Evolutionary conservation across 106 monocot species (phyloP), one percentile per base, ranked within the genome.

Genomic region (Dioscorea dumetorum): DNA sequence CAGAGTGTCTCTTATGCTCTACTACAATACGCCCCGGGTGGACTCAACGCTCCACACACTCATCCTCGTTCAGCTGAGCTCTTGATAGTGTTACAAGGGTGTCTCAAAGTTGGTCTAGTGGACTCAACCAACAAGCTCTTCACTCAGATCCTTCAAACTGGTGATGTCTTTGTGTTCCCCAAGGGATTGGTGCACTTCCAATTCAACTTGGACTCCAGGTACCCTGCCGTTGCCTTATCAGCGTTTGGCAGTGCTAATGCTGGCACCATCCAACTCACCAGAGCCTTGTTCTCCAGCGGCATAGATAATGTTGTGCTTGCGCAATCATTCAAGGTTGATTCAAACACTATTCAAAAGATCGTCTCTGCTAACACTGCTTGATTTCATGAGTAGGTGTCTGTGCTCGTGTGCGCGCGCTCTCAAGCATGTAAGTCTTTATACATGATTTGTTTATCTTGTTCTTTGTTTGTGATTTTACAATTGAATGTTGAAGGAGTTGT

Each of bases 31-130:
- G 56, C 66, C 4, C 52, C 73, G 15, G 58, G 24, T 8, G 51
- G 31, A 0, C 9, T 74, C 65, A 58, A 48, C 22, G 66, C 73
- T 4, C 73, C 73, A 14, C 73, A 74, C 49, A 68, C 60, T 58
- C 75, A 75, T 15, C 67, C 73, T 22, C 73, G 73, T 28, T 33
- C 66, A n/a, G 21, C 66, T 18, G 73, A 74, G 64, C 57, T 74
- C 23, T 54, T 74, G 0, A 31, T 68, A 10, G 28, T 68, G 0
- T 4, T 41, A n/a, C 11, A 59, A 22, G 58, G 70, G 33, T 20
- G 7, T 0, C 57, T 70, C 8, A 20, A 58, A 22, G 70, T 70
- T 14, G 70, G 58, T 3, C 11, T 70, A 8, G 33, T 70, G 3
- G 70, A 70, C 41, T 21, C 70, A 2, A 23, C 10, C 35, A 60